A percentile compares a stretch with the other conserved stretches of the same genome.
These are phyloP conservation scores for Sisymbrium irio DNA, from an alignment of 345 rosid genomes.

Conservation along the genomic window DNA sequence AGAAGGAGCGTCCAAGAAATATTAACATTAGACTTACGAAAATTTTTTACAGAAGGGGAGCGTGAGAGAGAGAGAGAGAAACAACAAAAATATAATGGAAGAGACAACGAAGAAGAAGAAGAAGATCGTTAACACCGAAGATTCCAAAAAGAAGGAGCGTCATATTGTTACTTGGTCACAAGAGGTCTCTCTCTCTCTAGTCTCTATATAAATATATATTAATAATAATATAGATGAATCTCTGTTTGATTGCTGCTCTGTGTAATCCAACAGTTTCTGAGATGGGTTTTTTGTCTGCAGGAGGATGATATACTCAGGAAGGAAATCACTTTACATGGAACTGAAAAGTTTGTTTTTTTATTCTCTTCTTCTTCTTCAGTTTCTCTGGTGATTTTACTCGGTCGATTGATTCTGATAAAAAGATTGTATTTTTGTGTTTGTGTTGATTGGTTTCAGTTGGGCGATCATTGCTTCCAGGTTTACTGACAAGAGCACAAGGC, in stretches of 20 bases:
- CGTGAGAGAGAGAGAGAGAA: constrained; percentile 18
- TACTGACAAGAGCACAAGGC: constrained; percentile 92
- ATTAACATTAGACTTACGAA: constrained; percentile 19
- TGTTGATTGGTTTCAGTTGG: constrained; percentile 60
- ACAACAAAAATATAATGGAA: constrained; percentile 38
- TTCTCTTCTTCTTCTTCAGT: background rate
- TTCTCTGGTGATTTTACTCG: constrained; percentile 1
- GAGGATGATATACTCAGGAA: constrained; percentile 92
- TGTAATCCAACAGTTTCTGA: constrained; percentile 12
- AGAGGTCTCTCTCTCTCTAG: constrained; percentile 47
- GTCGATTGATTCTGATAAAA: constrained; percentile 19
- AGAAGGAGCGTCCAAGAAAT: constrained; percentile 56
- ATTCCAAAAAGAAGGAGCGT: constrained; percentile 86
- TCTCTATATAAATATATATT: background rate
- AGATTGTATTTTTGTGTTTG: background rate
- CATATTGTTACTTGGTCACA: constrained; percentile 78
- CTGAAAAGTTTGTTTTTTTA: constrained; percentile 62
- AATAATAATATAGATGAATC: constrained; percentile 10
- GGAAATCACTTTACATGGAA: constrained; percentile 77
- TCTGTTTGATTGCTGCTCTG: constrained; percentile 13
- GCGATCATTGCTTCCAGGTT: constrained; percentile 87
- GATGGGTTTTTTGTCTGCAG: constrained; percentile 39
- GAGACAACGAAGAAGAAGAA: constrained; percentile 56
- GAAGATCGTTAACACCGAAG: constrained; percentile 47
- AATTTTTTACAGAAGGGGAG: constrained; percentile 15